Evolutionary conservation across 768 basidiomycete species (phyloP).

Genomic region (Suillus americanus): DNA sequence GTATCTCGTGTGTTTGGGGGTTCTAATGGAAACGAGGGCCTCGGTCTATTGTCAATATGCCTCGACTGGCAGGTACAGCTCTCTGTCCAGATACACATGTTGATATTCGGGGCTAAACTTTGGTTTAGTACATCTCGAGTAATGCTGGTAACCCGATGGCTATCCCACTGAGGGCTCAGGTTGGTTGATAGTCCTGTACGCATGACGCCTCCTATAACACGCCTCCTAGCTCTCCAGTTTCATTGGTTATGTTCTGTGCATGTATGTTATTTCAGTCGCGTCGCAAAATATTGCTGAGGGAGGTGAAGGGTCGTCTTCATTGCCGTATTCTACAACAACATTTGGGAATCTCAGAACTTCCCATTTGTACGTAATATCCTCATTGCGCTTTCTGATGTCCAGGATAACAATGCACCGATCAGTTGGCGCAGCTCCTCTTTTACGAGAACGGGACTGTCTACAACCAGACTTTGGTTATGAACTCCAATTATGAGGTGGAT

Average conservation of each 20-base stretch:
- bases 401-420: background rate
- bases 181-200: no score
- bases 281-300: background rate
- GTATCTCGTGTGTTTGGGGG: conserved; percentile 62
- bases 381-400: conserved; percentile 10
- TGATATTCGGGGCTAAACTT: no score
- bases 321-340: conserved; percentile 45
- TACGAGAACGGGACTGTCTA: conserved; percentile 53
- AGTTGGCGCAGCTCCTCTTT: conserved; percentile 40
- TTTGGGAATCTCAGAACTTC: conserved; percentile 59
- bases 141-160: conserved; percentile 51
- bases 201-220: no score
- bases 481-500: conserved; percentile 52
- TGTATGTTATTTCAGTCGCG: conserved; percentile 29
- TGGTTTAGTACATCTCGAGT: conserved; percentile 32
- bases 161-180: conserved; percentile 55
- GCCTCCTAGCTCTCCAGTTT: conserved; percentile 47
- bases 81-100: no score
- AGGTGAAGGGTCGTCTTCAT: conserved; percentile 30
- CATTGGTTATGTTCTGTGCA: conserved; percentile 50
- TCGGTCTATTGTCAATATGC: conserved; percentile 57
- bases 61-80: conserved; percentile 68
- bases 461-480: conserved; percentile 52
- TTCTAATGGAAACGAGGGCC: conserved; percentile 60
- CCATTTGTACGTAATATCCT: conserved; percentile 50